Evolutionary conservation across 495 filamentous ascomycete species (phyloP).

Genomic region (Stereocaulon alpinum): DNA sequence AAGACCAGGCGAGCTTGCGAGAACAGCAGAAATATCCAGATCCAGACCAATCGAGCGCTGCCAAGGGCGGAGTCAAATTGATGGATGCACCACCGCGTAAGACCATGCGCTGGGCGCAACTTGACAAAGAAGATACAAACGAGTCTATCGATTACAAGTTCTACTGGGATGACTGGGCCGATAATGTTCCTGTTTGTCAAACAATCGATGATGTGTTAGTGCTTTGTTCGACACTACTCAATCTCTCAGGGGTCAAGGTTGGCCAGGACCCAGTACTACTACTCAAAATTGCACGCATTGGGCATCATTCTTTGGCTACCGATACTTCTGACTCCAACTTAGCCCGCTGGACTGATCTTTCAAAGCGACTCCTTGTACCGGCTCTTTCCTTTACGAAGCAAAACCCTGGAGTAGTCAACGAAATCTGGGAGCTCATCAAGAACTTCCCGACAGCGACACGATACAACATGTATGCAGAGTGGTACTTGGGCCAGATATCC

Average conservation of each 20-base stretch:
- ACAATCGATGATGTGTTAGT: constrained; percentile 81
- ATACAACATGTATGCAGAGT: constrained; percentile 88
- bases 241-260: constrained; percentile 75
- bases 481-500: constrained; percentile 69
- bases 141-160: constrained; percentile 73
- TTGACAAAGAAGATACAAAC: constrained; percentile 61
- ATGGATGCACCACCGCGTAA: constrained; percentile 46
- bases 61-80: constrained; percentile 57
- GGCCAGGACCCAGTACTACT: constrained; percentile 73
- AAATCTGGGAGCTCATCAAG: constrained; percentile 72
- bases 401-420: constrained; percentile 74
- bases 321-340: constrained; percentile 60
- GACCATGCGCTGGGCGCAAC: constrained; percentile 63
- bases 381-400: constrained; percentile 69
- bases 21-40: constrained; percentile 43
- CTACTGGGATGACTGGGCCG: constrained; percentile 96
- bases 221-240: constrained; percentile 75
- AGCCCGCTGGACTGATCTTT: constrained; percentile 67
- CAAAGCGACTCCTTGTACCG: constrained; percentile 72
- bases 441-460: constrained; percentile 63
- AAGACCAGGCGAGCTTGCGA: constrained; percentile 30
- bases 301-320: constrained; percentile 56
- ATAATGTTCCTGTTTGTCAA: constrained; percentile 85
- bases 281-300: constrained; percentile 71
- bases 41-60: constrained; percentile 48